Evolutionary conservation across 1,284 basidiomycete genomes (phyloP).

Genomic region (Ceratobasidium sp.): DNA sequence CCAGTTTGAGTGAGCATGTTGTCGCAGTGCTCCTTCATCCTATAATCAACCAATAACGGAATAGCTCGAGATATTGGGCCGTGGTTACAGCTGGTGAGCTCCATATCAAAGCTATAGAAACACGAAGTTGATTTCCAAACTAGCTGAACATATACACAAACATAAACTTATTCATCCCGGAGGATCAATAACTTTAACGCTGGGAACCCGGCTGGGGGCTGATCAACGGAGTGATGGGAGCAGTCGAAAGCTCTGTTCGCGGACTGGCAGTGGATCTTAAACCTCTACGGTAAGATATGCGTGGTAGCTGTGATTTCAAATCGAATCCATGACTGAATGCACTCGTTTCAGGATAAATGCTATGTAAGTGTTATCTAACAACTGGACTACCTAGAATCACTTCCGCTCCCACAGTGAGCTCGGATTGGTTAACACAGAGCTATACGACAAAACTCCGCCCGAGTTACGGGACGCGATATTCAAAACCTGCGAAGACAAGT

Average conservation of each 20-base stretch:
- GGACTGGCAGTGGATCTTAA: slow-evolving; percentile 29
- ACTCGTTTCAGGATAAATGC: slow-evolving; percentile 21
- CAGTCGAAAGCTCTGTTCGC: slow-evolving; percentile 7
- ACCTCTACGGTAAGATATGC: slow-evolving; percentile 1
- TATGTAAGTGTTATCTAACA: background rate
- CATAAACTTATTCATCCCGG: slow-evolving; percentile 18
- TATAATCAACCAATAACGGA: background rate
- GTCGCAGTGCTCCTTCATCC: background rate
- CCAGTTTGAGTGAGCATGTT: slow-evolving; percentile 7
- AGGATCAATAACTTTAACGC: slow-evolving; percentile 13
- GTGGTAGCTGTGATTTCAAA: background rate
- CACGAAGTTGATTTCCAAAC: background rate
- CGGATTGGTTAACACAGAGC: slow-evolving; percentile 25
- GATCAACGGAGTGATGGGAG: background rate
- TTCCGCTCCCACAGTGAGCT: background rate
- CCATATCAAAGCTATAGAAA: too few species aligned
- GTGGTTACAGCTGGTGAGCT: slow-evolving; percentile 13
- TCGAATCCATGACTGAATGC: background rate
- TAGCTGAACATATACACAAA: slow-evolving; percentile 16
- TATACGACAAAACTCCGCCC: background rate
- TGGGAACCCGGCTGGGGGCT: slow-evolving; percentile 18
- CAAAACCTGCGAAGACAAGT: background rate
- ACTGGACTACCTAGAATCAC: background rate
- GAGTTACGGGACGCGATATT: background rate
- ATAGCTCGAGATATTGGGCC: slow-evolving; percentile 20